Evolutionary conservation across 495 filamentous ascomycete species (phyloP).

Genomic region (Aspergillus ellipticus): DNA sequence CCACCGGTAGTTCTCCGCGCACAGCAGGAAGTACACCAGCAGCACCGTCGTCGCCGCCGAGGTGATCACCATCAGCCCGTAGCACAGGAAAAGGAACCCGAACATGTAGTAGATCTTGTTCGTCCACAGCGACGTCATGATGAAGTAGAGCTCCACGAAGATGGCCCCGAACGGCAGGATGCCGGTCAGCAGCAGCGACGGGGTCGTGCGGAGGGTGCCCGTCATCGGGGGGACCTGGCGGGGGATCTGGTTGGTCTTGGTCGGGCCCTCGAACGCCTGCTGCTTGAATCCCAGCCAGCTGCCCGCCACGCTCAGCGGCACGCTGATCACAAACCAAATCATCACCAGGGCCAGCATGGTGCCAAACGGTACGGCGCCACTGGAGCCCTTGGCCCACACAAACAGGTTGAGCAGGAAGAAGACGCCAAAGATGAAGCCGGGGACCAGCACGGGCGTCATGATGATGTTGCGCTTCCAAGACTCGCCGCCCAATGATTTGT

Average conservation of each 20-base stretch:
- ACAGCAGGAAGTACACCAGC: slow-evolving; percentile 91
- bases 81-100: slow-evolving; percentile 96
- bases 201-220: slow-evolving; percentile 77
- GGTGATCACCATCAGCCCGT: slow-evolving; percentile 95
- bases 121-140: slow-evolving; percentile 97
- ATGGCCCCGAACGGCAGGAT: slow-evolving; percentile 93
- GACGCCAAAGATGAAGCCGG: slow-evolving; percentile 76
- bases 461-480: slow-evolving; percentile 91
- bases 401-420: slow-evolving; percentile 97
- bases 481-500: slow-evolving; percentile 90
- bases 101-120: slow-evolving; percentile 99
- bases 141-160: slow-evolving; percentile 96
- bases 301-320: slow-evolving; percentile 84
- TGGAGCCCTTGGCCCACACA: slow-evolving; percentile 85
- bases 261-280: slow-evolving; percentile 66
- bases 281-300: slow-evolving; percentile 89
- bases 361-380: slow-evolving; percentile 90
- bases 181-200: slow-evolving; percentile 84
- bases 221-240: slow-evolving; percentile 85
- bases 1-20: slow-evolving; percentile 97
- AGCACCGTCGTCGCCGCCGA: slow-evolving; percentile 87
- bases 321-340: slow-evolving; percentile 96
- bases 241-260: slow-evolving; percentile 95
- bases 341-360: slow-evolving; percentile 91
- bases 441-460: slow-evolving; percentile 80